Percentiles rank a stretch among this genome's conserved stretches.
Conservation (phyloP, 2,329 filamentous ascomycete genomes). For the Colletotrichum neosansevieriae region DNA sequence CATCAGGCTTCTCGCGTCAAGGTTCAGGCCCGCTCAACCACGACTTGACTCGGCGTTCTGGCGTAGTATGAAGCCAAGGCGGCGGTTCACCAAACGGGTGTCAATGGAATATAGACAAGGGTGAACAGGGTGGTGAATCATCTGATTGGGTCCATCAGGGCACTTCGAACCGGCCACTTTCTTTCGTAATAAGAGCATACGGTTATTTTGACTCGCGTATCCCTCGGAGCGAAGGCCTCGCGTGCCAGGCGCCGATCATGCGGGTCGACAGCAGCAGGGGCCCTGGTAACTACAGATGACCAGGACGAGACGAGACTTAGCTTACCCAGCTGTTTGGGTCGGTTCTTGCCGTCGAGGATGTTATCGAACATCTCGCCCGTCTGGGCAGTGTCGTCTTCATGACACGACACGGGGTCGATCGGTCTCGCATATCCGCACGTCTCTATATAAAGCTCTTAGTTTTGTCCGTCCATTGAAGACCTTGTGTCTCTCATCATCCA, state of each 20-base stretch:
- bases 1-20: too few species aligned
- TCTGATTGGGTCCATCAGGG: not conserved
- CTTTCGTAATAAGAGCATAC: not conserved
- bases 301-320: not conserved
- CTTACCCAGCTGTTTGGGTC: constrained; percentile 4
- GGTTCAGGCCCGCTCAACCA: too few species aligned
- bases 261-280: too few species aligned
- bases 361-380: not conserved
- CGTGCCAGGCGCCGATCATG: too few species aligned
- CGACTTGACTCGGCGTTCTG: too few species aligned
- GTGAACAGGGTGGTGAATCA: not conserved
- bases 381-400: constrained; percentile 3
- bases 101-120: too few species aligned
- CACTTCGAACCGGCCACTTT: constrained; percentile 3
- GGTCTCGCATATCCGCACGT: too few species aligned
- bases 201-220: not conserved
- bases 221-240: not conserved
- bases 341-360: too few species aligned
- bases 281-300: too few species aligned
- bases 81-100: too few species aligned
- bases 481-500: not conserved
- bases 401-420: constrained; percentile 5
- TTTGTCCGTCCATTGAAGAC: too few species aligned
- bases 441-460: not conserved
- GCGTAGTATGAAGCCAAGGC: too few species aligned